A percentile compares a stretch with the other conserved stretches of the same genome.
Conservation (phyloP, 1,284 basidiomycete genomes). For the Pyrrhoderma lamaoense region DNA sequence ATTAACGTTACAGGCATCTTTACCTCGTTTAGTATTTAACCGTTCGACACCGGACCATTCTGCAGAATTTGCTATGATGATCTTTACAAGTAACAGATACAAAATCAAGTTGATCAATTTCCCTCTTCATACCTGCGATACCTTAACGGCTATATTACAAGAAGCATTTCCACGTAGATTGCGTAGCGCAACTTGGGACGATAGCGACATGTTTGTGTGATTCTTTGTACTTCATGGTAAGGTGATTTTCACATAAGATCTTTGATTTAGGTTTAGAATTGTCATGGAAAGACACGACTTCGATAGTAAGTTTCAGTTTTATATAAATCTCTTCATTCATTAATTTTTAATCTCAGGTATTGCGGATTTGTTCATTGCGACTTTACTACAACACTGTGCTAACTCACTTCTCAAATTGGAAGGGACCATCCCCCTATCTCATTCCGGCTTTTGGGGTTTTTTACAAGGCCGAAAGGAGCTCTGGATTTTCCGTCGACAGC, state of each 20-base stretch:
- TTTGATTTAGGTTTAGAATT: slow-evolving; percentile 6
- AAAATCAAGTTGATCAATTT: slow-evolving; percentile 53
- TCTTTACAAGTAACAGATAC: slow-evolving; percentile 48
- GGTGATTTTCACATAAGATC: not conserved
- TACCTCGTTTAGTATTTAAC: slow-evolving; percentile 54
- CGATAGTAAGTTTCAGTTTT: slow-evolving; percentile 5
- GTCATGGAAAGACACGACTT: slow-evolving; percentile 13
- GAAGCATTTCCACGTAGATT: slow-evolving; percentile 12
- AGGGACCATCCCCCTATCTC: slow-evolving; percentile 39
- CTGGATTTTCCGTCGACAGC: slow-evolving; percentile 38
- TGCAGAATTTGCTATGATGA: slow-evolving; percentile 53
- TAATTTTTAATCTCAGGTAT: slow-evolving; percentile 7
- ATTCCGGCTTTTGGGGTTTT: slow-evolving; percentile 33
- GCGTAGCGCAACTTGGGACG: slow-evolving; percentile 10
- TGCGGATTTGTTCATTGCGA: slow-evolving; percentile 35
- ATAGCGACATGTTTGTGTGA: slow-evolving; percentile 11
- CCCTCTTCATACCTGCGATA: slow-evolving; percentile 41
- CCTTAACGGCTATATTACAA: slow-evolving; percentile 40
- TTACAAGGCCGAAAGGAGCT: slow-evolving; percentile 36
- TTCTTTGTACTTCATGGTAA: not conserved
- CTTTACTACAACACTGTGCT: slow-evolving; percentile 36
- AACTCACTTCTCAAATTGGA: slow-evolving; percentile 37
- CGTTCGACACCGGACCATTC: slow-evolving; percentile 38
- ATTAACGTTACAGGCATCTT: slow-evolving; percentile 28
- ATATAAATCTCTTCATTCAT: not conserved